phyloP scores from a whole-genome alignment of 768 basidiomycete genomes.

The Podaxis mareebaensis region DNA sequence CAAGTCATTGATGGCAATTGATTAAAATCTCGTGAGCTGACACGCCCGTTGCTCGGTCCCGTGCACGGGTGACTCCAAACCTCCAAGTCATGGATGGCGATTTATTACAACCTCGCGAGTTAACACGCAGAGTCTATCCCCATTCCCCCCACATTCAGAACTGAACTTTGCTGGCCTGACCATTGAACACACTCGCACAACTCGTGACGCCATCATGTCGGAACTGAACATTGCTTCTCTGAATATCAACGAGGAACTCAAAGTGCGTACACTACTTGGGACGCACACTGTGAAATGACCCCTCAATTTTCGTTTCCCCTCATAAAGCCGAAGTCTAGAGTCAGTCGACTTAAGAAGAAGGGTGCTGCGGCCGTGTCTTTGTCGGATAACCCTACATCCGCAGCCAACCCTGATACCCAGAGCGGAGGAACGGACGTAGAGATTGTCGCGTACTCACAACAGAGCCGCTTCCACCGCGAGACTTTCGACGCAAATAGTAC shows the following conservation, averaged over 20 bases:
- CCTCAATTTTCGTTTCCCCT: not conserved
- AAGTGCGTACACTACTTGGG: not conserved
- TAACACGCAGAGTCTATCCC: too few species aligned
- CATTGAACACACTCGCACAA: not conserved
- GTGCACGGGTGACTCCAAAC: too few species aligned
- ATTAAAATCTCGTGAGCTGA: not conserved
- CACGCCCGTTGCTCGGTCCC: too few species aligned
- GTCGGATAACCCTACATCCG: not conserved
- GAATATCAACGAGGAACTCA: not conserved
- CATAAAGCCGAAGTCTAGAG: not conserved
- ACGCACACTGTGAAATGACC: not conserved
- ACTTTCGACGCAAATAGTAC: slow-evolving; percentile 37
- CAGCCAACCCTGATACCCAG: not conserved
- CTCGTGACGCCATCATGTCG: not conserved
- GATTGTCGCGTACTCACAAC: slow-evolving; percentile 45
- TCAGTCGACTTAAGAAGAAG: slow-evolving; percentile 5
- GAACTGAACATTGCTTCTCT: not conserved
- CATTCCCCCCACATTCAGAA: too few species aligned
- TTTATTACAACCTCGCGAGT: too few species aligned
- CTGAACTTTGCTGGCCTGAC: too few species aligned
- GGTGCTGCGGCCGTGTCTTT: not conserved
- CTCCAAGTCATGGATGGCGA: too few species aligned
- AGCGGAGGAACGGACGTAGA: slow-evolving; percentile 21
- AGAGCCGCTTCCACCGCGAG: slow-evolving; percentile 50
- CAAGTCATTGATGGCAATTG: too few species aligned